Evolutionary conservation across 2,329 filamentous ascomycete genomes (phyloP).

Genomic region (Aspergillus oerlinghausenensis): DNA sequence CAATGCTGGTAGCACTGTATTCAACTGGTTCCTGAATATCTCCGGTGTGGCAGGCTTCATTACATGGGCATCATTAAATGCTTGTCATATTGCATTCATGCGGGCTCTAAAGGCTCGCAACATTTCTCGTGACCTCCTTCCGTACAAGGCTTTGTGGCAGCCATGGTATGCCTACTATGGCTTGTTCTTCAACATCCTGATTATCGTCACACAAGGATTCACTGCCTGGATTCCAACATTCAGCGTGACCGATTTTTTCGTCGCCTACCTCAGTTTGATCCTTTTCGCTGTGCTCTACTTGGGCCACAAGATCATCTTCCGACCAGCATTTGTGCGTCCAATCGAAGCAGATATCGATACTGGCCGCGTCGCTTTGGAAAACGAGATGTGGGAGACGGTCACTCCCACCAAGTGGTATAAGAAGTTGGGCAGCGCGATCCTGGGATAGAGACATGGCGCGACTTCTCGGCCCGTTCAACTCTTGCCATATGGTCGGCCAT

Average conservation of each 20-base stretch:
- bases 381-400: constrained; percentile 31
- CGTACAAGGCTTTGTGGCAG: constrained; percentile 59
- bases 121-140: constrained; percentile 54
- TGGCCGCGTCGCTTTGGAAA: constrained; percentile 32
- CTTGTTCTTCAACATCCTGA: constrained; percentile 60
- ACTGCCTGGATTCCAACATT: constrained; percentile 60
- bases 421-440: constrained; percentile 8
- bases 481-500: neutral
- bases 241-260: constrained; percentile 58
- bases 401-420: constrained; percentile 18
- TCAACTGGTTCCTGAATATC: constrained; percentile 41
- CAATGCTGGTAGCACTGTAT: constrained; percentile 56
- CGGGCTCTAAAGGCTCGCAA: constrained; percentile 53
- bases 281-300: constrained; percentile 57
- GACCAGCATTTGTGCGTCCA: constrained; percentile 34
- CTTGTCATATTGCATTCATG: constrained; percentile 63
- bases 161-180: constrained; percentile 64
- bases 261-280: constrained; percentile 61
- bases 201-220: constrained; percentile 66
- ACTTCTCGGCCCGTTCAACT: neutral
- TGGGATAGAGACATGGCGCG: neutral
- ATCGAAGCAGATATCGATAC: constrained; percentile 42
- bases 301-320: constrained; percentile 53
- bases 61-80: constrained; percentile 34
- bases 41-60: constrained; percentile 34